Evolutionary conservation across 1,284 basidiomycete species (phyloP).

Genomic region (Ganoderma sp.): DNA sequence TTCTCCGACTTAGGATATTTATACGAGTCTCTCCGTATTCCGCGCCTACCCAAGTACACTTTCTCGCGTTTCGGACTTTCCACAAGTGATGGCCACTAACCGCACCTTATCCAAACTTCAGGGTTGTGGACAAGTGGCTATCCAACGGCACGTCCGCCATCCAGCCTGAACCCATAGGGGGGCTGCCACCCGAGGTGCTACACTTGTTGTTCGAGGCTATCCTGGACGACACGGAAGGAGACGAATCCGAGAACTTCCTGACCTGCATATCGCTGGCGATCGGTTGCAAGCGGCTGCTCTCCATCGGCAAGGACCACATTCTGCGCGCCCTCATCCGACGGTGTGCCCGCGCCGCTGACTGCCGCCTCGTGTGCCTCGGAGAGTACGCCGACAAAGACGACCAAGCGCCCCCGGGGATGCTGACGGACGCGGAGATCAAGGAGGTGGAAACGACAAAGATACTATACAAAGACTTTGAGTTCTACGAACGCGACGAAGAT

Average conservation of each 20-base stretch:
- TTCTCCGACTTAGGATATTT: not conserved
- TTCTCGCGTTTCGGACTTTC: not conserved
- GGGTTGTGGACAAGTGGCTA: conserved; percentile 3
- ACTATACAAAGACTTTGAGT: not conserved
- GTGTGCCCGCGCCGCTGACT: conserved; percentile 13
- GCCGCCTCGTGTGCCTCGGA: conserved; percentile 29
- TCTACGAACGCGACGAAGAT: not conserved
- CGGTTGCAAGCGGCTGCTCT: conserved; percentile 20
- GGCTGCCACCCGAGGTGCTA: conserved; percentile 1
- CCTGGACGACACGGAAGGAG: not conserved
- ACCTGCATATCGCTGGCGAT: not conserved
- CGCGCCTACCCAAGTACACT: not conserved
- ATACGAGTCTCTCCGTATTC: not conserved
- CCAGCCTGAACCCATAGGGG: conserved; percentile 1
- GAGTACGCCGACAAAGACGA: conserved; percentile 9
- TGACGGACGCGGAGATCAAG: conserved; percentile 21
- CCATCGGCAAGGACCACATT: conserved; percentile 14
- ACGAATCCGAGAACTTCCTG: not conserved
- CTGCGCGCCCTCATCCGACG: not conserved
- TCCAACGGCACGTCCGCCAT: not conserved
- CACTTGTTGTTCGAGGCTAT: conserved; percentile 1
- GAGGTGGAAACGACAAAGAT: not conserved
- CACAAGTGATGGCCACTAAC: not conserved
- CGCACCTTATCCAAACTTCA: not conserved
- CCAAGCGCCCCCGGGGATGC: conserved; percentile 14